Evolutionary conservation across 164 flowering plant genomes (phyloP).

Genomic region (Umbilicus rupestris): DNA sequence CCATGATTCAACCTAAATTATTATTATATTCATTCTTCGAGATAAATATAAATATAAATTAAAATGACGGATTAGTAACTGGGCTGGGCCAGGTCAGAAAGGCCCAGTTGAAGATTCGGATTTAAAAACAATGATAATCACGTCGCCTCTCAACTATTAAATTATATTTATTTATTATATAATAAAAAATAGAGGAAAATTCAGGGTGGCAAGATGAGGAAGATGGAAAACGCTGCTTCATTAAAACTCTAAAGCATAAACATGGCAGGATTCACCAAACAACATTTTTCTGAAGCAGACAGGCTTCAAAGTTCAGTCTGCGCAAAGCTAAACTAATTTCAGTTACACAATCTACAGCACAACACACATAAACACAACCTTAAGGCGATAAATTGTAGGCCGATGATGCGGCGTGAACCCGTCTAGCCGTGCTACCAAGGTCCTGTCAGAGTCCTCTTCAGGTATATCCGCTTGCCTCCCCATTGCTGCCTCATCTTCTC

Average conservation of each 20-base stretch:
- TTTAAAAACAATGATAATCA: too few relatives aligned
- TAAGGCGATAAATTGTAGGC: background rate
- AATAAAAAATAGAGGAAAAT: too few relatives aligned
- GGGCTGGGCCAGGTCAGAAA: too few relatives aligned
- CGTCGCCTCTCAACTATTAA: background rate
- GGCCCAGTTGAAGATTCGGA: too few relatives aligned
- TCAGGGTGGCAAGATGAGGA: background rate
- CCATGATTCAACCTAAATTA: too few relatives aligned
- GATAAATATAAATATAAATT: too few relatives aligned
- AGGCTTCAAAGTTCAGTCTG: background rate
- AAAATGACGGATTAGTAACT: too few relatives aligned
- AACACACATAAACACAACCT: background rate
- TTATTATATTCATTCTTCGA: too few relatives aligned
- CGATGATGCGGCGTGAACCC: background rate
- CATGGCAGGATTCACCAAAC: background rate
- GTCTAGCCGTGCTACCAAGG: slow-evolving; percentile 39
- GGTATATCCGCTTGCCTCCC: slow-evolving; percentile 36
- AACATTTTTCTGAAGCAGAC: background rate
- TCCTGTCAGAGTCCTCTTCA: slow-evolving; percentile 52
- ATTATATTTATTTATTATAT: too few relatives aligned
- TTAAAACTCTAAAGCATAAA: background rate
- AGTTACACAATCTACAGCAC: background rate
- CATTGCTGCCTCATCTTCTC: slow-evolving; percentile 28
- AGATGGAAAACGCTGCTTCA: background rate
- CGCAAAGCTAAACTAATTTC: background rate